Evolutionary conservation across 768 basidiomycete genomes (phyloP), one percentile per base, ranked within the genome.

Genomic region (Lactarius psammicola): DNA sequence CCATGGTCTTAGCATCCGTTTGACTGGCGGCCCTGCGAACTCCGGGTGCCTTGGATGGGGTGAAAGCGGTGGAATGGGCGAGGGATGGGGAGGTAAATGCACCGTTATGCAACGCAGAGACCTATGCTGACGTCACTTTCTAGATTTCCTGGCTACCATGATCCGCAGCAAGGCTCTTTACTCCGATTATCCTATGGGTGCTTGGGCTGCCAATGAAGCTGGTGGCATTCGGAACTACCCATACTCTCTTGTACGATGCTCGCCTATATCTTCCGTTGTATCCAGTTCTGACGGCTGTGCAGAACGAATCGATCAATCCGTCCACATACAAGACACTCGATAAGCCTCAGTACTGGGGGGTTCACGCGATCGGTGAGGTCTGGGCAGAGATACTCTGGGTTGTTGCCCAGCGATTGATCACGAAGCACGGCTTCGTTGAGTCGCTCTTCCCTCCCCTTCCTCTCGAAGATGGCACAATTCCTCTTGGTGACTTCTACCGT

Each of bases 1-100:
- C 59, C 96, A 99, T 75, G 96, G 96, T 66, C 79, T 98, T 56
- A 94, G 91, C 74, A 99, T 94, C 3, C 90, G 96, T 72, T 76
- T 98, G 67, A 98, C 96, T 8, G 96, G 96, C 75, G 96, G 96
- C 3, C 95, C 95, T 0, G 82, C 85, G 61, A 92, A 96, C 79
- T 95, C 93, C 34, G 92, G 90, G 2, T 97, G 95, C 75, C 86
- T 98, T 63, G 94, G 93, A 13, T 98, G 91, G 88, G 95, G 96
- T 59, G 95, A 98, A 79, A 83, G 87, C 33, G 96, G 96, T 46
- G 96, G 95, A 30, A 98, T 98, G 95, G 95, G 95, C 70, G 94
- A 97, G 78, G 95, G 95, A 17, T 97, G 95, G 95, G 95, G 94
- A 68, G 87, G 85, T 83, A 63, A 55, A 79, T 76, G 0, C 8